Evolutionary conservation across 495 filamentous ascomycete genomes (phyloP), one percentile per base, ranked within the genome.

Genomic region (Penicillium cosmopolitanum): DNA sequence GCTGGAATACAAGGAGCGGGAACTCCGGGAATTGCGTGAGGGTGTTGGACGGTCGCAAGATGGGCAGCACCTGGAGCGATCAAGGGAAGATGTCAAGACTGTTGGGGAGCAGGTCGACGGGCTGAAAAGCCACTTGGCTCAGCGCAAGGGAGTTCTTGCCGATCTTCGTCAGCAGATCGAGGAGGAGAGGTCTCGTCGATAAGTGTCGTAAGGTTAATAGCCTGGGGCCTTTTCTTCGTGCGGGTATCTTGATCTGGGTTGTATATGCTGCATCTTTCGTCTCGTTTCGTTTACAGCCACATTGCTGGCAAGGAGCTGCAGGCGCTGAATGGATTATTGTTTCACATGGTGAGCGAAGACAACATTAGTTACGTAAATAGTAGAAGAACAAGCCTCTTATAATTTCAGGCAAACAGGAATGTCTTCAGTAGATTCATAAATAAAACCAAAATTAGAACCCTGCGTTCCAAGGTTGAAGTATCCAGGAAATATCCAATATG

Each of bases 1-100:
- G 69, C 73, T 98, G 59, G 79, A 85, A 57, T 82, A 78, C 44
- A 82, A 74, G 59, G 72, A 78, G 66, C 82, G 78, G 38, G 74
- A 79, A 59, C 62, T 84, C 16, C 77, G 80, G 51, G 74, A 82
- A 61, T 65, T 77, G 44, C 70, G 77, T 48, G 72, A 77, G 51
- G 79, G 78, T 8, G 67, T 71, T 8, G 81, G 81, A 12, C 69
- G 73, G 51, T 68, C 77, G 25, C 77, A 80, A 56, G 72, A 77
- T 35, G 78, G 78, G 3, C 75, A 77, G 57, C 67, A 72, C 43
- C 36, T 80, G 44, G 76, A 78, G 63, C 68, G 75, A 5, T 64
- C 77, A 16, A 60, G 74, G 23, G 79, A 78, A 42, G 76, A 80
- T 67, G 70, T 83, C 23, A 77, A 76, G 66, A 70, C 74, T 33